Evolutionary conservation across 495 filamentous ascomycete genomes (phyloP).

Genomic region (Neurospora sp.): DNA sequence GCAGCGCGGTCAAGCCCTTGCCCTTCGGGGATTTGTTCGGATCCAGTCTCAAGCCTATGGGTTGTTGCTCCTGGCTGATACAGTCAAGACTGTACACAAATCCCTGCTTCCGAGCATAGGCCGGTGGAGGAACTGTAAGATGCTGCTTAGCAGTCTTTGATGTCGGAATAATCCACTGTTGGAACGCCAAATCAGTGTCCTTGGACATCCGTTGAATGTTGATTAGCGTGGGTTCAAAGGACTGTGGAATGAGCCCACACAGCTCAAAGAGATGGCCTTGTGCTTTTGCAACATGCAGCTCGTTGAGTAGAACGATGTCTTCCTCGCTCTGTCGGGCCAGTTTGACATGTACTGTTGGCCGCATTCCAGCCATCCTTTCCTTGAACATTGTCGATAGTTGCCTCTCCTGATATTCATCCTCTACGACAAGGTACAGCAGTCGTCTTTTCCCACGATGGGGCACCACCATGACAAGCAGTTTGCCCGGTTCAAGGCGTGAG

Average conservation of each 20-base stretch:
- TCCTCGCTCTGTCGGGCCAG: neutral
- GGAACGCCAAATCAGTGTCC: conserved; percentile 7
- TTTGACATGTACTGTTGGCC: neutral
- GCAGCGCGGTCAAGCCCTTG: neutral
- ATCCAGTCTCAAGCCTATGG: neutral
- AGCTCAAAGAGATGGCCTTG: conserved; percentile 17
- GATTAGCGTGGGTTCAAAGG: conserved; percentile 21
- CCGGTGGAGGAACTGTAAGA: conserved; percentile 30
- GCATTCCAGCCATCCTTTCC: no score
- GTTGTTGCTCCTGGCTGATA: conserved; percentile 20
- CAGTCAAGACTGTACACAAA: conserved; percentile 46
- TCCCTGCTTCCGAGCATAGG: conserved; percentile 37
- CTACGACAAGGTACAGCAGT: conserved; percentile 42
- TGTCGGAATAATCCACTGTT: conserved; percentile 35
- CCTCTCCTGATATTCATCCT: neutral
- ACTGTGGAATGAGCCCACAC: conserved; percentile 19
- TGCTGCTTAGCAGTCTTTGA: neutral
- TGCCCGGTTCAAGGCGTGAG: conserved; percentile 44
- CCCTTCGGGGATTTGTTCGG: neutral
- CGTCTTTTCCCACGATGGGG: conserved; percentile 16
- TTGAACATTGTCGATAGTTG: neutral
- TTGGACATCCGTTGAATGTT: conserved; percentile 23
- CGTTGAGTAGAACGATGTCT: neutral
- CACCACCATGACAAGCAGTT: conserved; percentile 48
- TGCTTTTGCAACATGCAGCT: neutral